Base-by-base conservation (phyloP, 495 filamentous ascomycete species). In the Penicillium fimorum region DNA sequence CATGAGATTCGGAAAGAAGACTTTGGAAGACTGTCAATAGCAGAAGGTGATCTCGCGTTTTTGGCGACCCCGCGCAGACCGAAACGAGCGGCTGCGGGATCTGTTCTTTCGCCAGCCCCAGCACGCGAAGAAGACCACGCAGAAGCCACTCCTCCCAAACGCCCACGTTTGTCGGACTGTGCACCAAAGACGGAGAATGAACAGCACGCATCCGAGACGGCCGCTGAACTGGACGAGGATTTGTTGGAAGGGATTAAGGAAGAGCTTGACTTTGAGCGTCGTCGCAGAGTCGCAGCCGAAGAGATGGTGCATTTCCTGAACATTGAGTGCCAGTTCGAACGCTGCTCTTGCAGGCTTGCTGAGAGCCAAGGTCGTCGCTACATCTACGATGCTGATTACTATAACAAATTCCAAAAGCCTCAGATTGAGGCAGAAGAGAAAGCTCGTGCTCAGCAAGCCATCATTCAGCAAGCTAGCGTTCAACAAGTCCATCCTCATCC, bases 221-320 rank as follows among this genome's bases (percentile, higher is more conserved):
- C 79, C 17, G 25, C 67, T 50, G 54, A 75, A 50, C 10, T 69
- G 52, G 42, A 68, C 27, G 72, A 79, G 17, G 76, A 81, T 24
- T 71, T 82, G 48, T 69, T 88, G 35, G 83, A 85, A 7, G 76
- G 84, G 20, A 61, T 92, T 12, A 77, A 76, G 27, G 78, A 82
- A n/a, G 78, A 85, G 12, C 80, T 91, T 42, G 68, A 82, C 40
- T 79, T 75, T 65, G 89, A 94, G 73, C 84, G 78, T 64, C 82
- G 81, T 50, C 74, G 84, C 42, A 82, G 89, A 44, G 73, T 81
- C 32, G 78, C 86, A 15, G 87, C 89, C 0, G 80, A 91, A 54
- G 87, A 89, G 13, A 83, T 86, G 61, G 74, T 92, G 25, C 81
- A 92, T n/a, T 96, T 91, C 66, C 74, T 96, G 76, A 83, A 88